Base-by-base conservation (phyloP, 805 yeast species). In the Candida quercuum region DNA sequence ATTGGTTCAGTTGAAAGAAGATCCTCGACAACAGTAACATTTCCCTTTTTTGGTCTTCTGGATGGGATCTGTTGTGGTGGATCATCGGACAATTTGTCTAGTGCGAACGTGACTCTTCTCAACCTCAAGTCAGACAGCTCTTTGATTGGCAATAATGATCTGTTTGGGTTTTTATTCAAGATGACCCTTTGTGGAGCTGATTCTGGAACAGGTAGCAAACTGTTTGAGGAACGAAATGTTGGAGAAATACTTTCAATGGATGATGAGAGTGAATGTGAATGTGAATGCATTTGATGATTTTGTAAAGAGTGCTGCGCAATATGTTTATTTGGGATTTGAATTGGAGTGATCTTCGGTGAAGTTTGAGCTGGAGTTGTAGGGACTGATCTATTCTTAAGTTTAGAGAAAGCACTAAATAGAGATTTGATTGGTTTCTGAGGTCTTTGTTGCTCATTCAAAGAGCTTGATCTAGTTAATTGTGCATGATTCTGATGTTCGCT, bases 1-100 rank as follows among this genome's bases (percentile, higher is more conserved):
- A 84, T 74, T 0, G 86, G 79, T 24, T 44, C 48, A 0, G 75
- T 76, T 0, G 81, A 78, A 22, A 65, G 41, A 43, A 82, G 49
- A 52, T 85, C 91, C 31, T 81, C 86, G 0, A 89, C 86, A 14
- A 74, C 69, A 10, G 74, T 68, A 17, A 81, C 88, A 52, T 86
- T 82, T 7, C 97, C 96, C 48, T 72, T 71, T 46, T 81, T 69
- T 6, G 97, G 96, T 42, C 71, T 72, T 52, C 95, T 66, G 2
- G 95, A 83, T 2, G 97, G 97, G 43, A 89, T 84, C 56, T 88
- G 96, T 54, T 89, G 97, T 1, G 96, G 95, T 2, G 97, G 97
- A 58, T 89, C 96, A 43, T 67, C 69, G 0, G 69, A 70, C 43
- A 87, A 73, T 36, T 81, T 76, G 35, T 84, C 84, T 5, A 86